Evolutionary conservation across 768 basidiomycete species (phyloP), one percentile per base, ranked within the genome.

Genomic region (Suillus cothurnatus): DNA sequence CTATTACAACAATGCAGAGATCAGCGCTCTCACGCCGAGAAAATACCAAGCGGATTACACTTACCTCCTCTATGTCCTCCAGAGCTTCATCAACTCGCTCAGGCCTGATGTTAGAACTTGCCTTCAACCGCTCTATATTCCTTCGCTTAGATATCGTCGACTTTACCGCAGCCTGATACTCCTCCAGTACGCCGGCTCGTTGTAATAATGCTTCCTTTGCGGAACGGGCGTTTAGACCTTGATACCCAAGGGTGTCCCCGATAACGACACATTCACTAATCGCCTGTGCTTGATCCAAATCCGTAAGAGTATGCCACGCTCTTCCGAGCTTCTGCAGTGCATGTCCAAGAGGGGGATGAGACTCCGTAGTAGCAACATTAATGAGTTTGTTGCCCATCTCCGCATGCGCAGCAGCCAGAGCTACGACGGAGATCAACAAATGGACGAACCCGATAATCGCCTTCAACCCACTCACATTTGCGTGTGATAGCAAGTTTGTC

Each of bases 161-260:
- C 75, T 98, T 99, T 28, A 94, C 94, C 2, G 97, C 96, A 11
- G 89, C 83, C 67, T 97, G 95, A 65, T 96, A 94, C 76, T 99
- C 97, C 72, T 99, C 97, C 66, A 98, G 80, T 12, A 97, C 94
- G 9, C 87, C 86, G 0, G 94, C 93, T 12, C 97, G 89, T 81
- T 95, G 94, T 61, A 88, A 85, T 11, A 99, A 79, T 0, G 97
- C 96, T 76, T 97, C 95, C 76, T 97, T 98, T 2, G 97, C 97
- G 23, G 96, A 94, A 53, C 92, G 86, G n/a, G 97, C 95, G 72
- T 99, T 99, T 80, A 96, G 84, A 23, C 95, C 93, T 77, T 99
- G 96, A 77, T 99, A 99, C 2, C 95, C 95, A 61, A 99, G 81
- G 0, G 94, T 91, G 77, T 99, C 97, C n/a, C 95, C 96, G 32